Conservation (phyloP, 2,329 filamentous ascomycete genomes). For the Aspergillus melleus region DNA sequence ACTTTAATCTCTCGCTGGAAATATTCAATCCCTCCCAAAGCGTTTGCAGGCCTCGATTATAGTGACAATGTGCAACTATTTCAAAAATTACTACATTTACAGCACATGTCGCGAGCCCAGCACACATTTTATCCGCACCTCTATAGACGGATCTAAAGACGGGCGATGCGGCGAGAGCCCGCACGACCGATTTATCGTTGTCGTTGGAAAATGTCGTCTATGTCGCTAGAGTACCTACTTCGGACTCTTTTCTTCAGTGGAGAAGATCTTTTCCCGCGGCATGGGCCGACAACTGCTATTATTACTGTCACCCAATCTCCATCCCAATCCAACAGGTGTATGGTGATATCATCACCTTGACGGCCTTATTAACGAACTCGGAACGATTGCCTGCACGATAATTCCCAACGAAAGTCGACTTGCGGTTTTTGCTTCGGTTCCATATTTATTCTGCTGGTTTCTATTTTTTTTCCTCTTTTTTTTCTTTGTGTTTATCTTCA, state of each 20-base stretch:
- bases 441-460: not conserved
- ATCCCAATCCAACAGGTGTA: not conserved
- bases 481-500: not conserved
- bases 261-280: not conserved
- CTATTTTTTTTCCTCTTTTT: not conserved
- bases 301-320: not conserved
- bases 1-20: not conserved
- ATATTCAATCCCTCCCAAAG: not conserved
- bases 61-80: conserved; percentile 59
- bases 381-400: not conserved
- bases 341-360: not conserved
- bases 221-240: conserved; percentile 37
- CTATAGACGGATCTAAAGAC: conserved; percentile 64
- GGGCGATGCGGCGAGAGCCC: conserved; percentile 63
- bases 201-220: conserved; percentile 62
- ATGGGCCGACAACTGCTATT: not conserved
- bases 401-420: not conserved
- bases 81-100: conserved; percentile 77
- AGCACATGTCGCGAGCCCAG: conserved; percentile 68
- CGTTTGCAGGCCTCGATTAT: conserved; percentile 9
- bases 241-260: conserved; percentile 1
- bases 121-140: conserved; percentile 69
- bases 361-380: conserved; percentile 1
- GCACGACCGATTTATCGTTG: conserved; percentile 72
- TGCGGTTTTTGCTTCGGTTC: not conserved